Evolutionary conservation across 305 asterid genomes (phyloP).

Genomic region (Fraxinus nigra): DNA sequence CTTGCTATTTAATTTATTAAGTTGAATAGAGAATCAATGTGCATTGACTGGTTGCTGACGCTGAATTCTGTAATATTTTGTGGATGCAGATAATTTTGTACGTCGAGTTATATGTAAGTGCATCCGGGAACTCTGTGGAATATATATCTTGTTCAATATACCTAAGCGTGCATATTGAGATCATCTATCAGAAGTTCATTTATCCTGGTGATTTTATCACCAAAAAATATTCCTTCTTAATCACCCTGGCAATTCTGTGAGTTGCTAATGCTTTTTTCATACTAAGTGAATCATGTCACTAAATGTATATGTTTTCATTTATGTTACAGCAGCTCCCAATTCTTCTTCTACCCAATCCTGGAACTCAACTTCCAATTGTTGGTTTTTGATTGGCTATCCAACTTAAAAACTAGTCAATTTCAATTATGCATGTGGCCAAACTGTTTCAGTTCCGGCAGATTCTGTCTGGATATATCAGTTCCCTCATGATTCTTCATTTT

Average conservation of each 20-base stretch:
- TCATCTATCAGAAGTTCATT: background rate
- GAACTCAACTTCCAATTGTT: background rate
- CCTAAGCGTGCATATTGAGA: background rate
- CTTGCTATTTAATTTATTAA: background rate
- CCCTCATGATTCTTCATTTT: background rate
- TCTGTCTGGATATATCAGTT: background rate
- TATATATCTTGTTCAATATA: background rate
- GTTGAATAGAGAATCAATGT: background rate
- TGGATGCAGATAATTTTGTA: constrained; percentile 75
- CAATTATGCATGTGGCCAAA: background rate
- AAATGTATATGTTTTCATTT: background rate
- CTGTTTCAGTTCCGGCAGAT: background rate
- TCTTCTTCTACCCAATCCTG: background rate
- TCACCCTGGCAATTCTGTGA: background rate
- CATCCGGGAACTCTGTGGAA: constrained; percentile 14
- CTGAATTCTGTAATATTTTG: constrained; percentile 24
- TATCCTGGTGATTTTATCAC: background rate
- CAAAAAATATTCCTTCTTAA: background rate
- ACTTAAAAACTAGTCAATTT: background rate
- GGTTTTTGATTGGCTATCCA: background rate
- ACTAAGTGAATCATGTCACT: background rate
- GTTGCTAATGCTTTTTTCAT: background rate
- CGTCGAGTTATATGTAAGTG: constrained; percentile 88
- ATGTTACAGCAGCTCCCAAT: background rate
- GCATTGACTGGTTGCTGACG: constrained; percentile 16